Evolutionary conservation across 345 rosid genomes (phyloP), one percentile per base, ranked within the genome.

Genomic region (Gossypium anomalum): DNA sequence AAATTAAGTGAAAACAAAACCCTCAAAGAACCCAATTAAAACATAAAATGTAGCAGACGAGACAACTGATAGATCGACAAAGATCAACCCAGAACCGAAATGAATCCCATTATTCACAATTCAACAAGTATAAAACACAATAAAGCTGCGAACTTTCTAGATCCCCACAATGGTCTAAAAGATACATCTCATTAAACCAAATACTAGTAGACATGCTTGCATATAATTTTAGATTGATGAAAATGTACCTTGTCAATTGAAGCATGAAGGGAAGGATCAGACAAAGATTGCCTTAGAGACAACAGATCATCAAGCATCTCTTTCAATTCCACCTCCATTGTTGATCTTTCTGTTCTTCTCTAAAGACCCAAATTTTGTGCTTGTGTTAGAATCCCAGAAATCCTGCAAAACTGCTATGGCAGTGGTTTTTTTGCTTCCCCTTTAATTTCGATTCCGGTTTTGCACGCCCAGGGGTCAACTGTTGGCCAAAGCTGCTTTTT

Each of bases 251-350:
- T 83, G 41, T 84, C 84, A 71, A 92, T 82, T 51, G 90, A 86
- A 45, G 86, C 78, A 14, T 29, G 87, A 75, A 25, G 77, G 75
- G 89, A 82, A 76, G 83, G 83, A 84, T 88, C 91, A 25, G 86
- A 83, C 9, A 87, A 75, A 16, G 91, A 87, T 72, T 71, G 81
- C 83, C 83, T 88, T 78, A 94, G 84, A 51, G 80, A 67, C 49
- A 86, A 81, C 2, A 94, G 92, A 77, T 90, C 97, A 51, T 77
- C 83, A 29, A 83, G 85, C 82, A 92, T 63, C 76, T 80, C 88
- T 66, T 85, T 85, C 83, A 94, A 76, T 83, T 89, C 97, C 27
- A 41, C 80, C 86, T 93, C 98, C 98, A 92, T 92, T 58, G 9
- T 75, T 70, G 56, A 58, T 59, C 71, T 70, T 74, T 63, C 63